A percentile compares a stretch with the other conserved stretches of the same genome.
Conservation (phyloP, 2,329 filamentous ascomycete genomes). For the Cadophora sp. region DNA sequence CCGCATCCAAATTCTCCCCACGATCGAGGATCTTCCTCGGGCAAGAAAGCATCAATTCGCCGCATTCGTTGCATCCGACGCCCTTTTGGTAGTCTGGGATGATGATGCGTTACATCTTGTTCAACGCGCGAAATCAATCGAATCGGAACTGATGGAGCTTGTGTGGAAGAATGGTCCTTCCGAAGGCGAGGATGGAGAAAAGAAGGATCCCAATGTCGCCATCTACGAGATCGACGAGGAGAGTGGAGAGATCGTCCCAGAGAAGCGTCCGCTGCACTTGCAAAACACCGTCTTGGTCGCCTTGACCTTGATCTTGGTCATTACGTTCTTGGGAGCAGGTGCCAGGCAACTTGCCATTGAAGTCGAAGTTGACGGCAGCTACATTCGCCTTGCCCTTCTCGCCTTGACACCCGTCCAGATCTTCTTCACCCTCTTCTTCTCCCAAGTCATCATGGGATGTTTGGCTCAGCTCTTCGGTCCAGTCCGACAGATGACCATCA, state of each 20-base stretch:
- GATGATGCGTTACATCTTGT: slow-evolving; percentile 78
- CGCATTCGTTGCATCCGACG: slow-evolving; percentile 76
- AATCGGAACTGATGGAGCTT: slow-evolving; percentile 78
- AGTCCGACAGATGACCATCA: slow-evolving; percentile 72
- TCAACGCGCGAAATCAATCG: slow-evolving; percentile 72
- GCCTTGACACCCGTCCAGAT: slow-evolving; percentile 73
- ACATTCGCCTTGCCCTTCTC: slow-evolving; percentile 64
- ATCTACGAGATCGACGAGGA: slow-evolving; percentile 73
- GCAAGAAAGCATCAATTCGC: slow-evolving; percentile 82
- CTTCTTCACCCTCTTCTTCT: slow-evolving; percentile 85
- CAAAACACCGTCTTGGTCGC: slow-evolving; percentile 73
- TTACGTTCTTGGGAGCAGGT: slow-evolving; percentile 71
- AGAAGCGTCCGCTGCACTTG: slow-evolving; percentile 70
- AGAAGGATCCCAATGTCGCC: slow-evolving; percentile 52
- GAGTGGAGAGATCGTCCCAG: slow-evolving; percentile 69
- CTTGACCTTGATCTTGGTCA: slow-evolving; percentile 70
- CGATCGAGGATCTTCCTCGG: slow-evolving; percentile 71
- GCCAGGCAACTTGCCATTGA: slow-evolving; percentile 74
- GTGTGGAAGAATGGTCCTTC: slow-evolving; percentile 67
- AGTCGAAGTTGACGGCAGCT: slow-evolving; percentile 47
- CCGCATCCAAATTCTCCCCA: slow-evolving; percentile 77
- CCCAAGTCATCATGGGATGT: slow-evolving; percentile 78
- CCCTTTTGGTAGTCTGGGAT: slow-evolving; percentile 81
- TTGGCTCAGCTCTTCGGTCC: slow-evolving; percentile 79
- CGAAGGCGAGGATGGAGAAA: slow-evolving; percentile 57